Conservation (phyloP, 306 rosid genomes). For the Leucaena leucocephala region DNA sequence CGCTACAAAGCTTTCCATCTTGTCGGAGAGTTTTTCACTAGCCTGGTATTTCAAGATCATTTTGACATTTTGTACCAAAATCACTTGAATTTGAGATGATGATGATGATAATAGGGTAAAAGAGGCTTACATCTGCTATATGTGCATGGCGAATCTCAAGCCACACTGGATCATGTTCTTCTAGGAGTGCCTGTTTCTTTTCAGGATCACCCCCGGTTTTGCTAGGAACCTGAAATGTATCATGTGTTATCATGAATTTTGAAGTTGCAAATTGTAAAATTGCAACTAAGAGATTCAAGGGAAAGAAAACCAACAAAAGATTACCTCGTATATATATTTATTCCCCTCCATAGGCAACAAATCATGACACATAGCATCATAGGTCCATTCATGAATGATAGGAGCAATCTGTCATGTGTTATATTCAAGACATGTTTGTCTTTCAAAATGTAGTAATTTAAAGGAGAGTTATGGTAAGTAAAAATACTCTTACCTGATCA, state of each 20-base stretch:
- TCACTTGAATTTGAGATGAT: conserved; percentile 11
- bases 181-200: conserved; percentile 72
- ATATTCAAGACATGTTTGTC: conserved; percentile 32
- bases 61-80: conserved; percentile 30
- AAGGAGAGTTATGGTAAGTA: conserved; percentile 30
- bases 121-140: conserved; percentile 83
- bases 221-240: conserved; percentile 55
- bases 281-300: neutral
- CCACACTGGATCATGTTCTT: conserved; percentile 85
- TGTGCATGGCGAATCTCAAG: conserved; percentile 92
- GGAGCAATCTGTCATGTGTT: conserved; percentile 76
- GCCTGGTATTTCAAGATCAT: conserved; percentile 63
- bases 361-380: conserved; percentile 96
- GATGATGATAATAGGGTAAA: conserved; percentile 12
- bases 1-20: conserved; percentile 67
- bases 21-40: conserved; percentile 83
- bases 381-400: conserved; percentile 96
- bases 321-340: conserved; percentile 79
- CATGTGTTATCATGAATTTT: conserved; percentile 30
- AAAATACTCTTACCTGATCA: conserved; percentile 65
- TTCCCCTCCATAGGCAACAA: conserved; percentile 84
- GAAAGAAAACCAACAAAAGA: conserved; percentile 30
- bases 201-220: conserved; percentile 77
- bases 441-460: conserved; percentile 29
- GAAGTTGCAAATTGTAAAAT: neutral